These are phyloP conservation scores for Kodamaea sagamina DNA, from an alignment of 805 yeast species.

Conservation along the genomic window DNA sequence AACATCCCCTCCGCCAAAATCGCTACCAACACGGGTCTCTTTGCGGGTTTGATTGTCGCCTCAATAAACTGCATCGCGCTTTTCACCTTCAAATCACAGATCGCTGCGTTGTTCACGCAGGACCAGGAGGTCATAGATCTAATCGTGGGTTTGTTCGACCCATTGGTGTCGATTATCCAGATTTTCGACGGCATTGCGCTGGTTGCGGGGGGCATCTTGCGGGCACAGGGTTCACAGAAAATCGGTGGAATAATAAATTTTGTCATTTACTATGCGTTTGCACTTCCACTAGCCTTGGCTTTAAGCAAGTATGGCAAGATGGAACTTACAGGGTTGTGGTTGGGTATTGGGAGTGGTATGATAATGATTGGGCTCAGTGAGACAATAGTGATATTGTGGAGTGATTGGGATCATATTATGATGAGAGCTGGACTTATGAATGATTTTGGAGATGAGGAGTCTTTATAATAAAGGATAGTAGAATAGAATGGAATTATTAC, in stretches of 20 bases:
- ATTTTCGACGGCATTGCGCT: conserved; percentile 70
- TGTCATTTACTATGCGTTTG: conserved; percentile 68
- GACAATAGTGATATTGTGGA: conserved; percentile 44
- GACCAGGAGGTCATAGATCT: conserved; percentile 58
- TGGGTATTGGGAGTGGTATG: conserved; percentile 70
- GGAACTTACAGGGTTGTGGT: conserved; percentile 68
- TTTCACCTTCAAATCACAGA: conserved; percentile 45
- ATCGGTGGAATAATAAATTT: conserved; percentile 72
- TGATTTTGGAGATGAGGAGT: conserved; percentile 10
- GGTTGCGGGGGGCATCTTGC: conserved; percentile 68
- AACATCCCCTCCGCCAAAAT: conserved; percentile 39
- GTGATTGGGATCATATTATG: conserved; percentile 55
- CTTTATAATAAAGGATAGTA: too few species aligned
- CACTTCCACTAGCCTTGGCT: conserved; percentile 64
- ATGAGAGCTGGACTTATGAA: conserved; percentile 22
- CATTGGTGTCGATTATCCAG: conserved; percentile 65
- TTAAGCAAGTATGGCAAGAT: conserved; percentile 49
- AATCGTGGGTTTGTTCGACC: conserved; percentile 55
- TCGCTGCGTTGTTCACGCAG: conserved; percentile 60
- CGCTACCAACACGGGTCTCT: conserved; percentile 36
- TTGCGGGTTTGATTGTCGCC: conserved; percentile 33
- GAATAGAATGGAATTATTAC: too few species aligned
- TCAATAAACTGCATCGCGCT: conserved; percentile 46
- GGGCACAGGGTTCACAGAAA: conserved; percentile 77
- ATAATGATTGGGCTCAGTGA: conserved; percentile 53